Percentiles rank a stretch among this genome's conserved stretches.
Evolutionary conservation across 2,329 filamentous ascomycete species (phyloP).

Genomic region (Trichoderma simmonsii): DNA sequence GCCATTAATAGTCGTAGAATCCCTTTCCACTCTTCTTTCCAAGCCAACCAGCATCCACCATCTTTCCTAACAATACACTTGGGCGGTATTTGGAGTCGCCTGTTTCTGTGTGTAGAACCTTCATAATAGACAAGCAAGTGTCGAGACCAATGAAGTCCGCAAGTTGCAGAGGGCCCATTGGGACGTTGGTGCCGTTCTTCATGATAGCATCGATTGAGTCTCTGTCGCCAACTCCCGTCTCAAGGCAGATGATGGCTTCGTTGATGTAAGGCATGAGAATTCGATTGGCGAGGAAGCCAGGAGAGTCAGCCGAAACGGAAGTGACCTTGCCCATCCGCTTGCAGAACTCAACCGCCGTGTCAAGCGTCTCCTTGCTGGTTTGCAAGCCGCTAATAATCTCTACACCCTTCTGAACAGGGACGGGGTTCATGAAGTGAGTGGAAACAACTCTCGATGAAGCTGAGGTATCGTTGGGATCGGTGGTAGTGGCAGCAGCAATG

Average conservation of each 20-base stretch:
- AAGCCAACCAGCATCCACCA: conserved; percentile 97
- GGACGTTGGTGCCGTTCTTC: conserved; percentile 98
- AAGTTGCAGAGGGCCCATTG: conserved; percentile 91
- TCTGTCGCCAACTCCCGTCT: conserved; percentile 83
- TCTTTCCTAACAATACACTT: conserved; percentile 81
- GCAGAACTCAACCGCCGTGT: conserved; percentile 81
- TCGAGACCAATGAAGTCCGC: conserved; percentile 98
- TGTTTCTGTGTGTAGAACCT: conserved; percentile 84
- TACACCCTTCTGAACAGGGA: conserved; percentile 93
- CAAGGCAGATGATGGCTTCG: conserved; percentile 92
- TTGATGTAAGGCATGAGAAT: conserved; percentile 99
- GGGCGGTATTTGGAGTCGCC: conserved; percentile 96
- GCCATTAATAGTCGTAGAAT: conserved; percentile 76
- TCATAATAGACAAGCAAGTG: conserved; percentile 96
- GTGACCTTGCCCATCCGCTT: conserved; percentile 90
- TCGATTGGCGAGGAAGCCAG: conserved; percentile 92
- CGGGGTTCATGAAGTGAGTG: conserved; percentile 99
- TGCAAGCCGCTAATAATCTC: conserved; percentile 96
- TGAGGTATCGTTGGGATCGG: conserved; percentile 73
- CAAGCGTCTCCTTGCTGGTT: conserved; percentile 77
- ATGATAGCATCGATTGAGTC: conserved; percentile 97
- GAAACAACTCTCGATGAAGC: conserved; percentile 85
- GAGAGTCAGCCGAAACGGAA: conserved; percentile 82
- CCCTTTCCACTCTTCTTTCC: conserved; percentile 97
- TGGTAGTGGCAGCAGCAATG: conserved; percentile 83